A percentile compares a stretch with the other conserved stretches of the same genome.
Evolutionary conservation across 139 green algal species (phyloP).

Genomic region (Yamagishiella unicocca): DNA sequence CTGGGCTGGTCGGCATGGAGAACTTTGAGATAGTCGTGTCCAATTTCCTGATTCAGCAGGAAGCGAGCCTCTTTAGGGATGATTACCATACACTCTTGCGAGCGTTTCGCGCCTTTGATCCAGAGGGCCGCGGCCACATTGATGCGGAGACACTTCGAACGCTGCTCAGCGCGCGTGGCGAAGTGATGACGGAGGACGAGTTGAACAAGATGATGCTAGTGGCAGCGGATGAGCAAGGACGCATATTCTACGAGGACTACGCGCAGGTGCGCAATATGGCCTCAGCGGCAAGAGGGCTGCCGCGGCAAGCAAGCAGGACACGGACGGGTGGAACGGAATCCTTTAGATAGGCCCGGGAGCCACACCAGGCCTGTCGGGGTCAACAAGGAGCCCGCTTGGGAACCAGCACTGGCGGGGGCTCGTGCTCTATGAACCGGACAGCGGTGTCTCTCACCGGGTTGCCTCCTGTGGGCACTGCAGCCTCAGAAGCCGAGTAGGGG

Average conservation of each 20-base stretch:
- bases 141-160: conserved; percentile 55
- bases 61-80: conserved; percentile 50
- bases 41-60: conserved; percentile 47
- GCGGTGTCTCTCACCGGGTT: too few species aligned
- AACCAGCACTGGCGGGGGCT: too few species aligned
- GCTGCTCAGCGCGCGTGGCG: conserved; percentile 55
- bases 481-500: too few species aligned
- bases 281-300: not conserved
- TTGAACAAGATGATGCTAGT: conserved; percentile 61
- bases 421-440: too few species aligned
- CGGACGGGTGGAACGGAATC: too few species aligned
- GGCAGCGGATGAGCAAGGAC: conserved; percentile 48
- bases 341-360: too few species aligned
- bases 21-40: conserved; percentile 57
- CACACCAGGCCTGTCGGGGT: too few species aligned
- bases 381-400: too few species aligned
- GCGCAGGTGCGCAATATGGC: conserved; percentile 27
- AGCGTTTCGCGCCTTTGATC: conserved; percentile 69
- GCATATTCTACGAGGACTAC: conserved; percentile 54
- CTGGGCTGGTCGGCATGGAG: conserved; percentile 34
- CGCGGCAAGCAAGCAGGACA: not conserved
- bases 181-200: conserved; percentile 63
- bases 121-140: conserved; percentile 68
- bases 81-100: conserved; percentile 71
- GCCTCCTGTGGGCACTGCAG: too few species aligned